These are phyloP conservation scores for Sedum album DNA, from an alignment of 164 flowering plant species.

Conservation along the genomic window DNA sequence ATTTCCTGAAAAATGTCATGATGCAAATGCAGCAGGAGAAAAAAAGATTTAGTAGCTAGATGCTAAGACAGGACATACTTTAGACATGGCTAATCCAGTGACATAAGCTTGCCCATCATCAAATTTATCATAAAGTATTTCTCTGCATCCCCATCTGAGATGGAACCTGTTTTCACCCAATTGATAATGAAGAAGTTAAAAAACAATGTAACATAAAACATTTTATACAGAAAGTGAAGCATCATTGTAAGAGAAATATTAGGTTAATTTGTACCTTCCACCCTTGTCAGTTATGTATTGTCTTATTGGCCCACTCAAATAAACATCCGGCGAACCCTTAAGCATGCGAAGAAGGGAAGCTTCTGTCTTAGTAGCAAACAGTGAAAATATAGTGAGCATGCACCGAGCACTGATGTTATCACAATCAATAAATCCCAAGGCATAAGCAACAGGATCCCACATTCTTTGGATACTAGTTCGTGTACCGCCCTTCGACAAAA, in stretches of 20 bases:
- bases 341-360: slow-evolving; percentile 96
- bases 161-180: slow-evolving; percentile 59
- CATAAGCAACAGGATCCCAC: slow-evolving; percentile 99
- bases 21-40: not conserved
- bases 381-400: slow-evolving; percentile 92
- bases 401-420: slow-evolving; percentile 98
- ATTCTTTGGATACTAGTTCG: slow-evolving; percentile 85
- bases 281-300: slow-evolving; percentile 81
- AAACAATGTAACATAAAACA: not conserved
- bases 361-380: slow-evolving; percentile 98
- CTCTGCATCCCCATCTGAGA: slow-evolving; percentile 97
- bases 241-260: not conserved
- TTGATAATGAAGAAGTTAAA: not conserved
- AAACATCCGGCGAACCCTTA: slow-evolving; percentile 96
- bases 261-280: slow-evolving; percentile 53
- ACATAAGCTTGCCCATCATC: slow-evolving; percentile 62
- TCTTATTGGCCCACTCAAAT: slow-evolving; percentile 92
- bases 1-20: not conserved
- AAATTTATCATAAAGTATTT: slow-evolving; percentile 62
- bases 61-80: slow-evolving; percentile 29
- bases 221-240: not conserved
- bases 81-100: slow-evolving; percentile 79
- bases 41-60: not conserved
- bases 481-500: slow-evolving; percentile 94
- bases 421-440: slow-evolving; percentile 96